phyloP scores from a whole-genome alignment of 192 early-diverging fungal species.

The Gamsiella multidivaricata region DNA sequence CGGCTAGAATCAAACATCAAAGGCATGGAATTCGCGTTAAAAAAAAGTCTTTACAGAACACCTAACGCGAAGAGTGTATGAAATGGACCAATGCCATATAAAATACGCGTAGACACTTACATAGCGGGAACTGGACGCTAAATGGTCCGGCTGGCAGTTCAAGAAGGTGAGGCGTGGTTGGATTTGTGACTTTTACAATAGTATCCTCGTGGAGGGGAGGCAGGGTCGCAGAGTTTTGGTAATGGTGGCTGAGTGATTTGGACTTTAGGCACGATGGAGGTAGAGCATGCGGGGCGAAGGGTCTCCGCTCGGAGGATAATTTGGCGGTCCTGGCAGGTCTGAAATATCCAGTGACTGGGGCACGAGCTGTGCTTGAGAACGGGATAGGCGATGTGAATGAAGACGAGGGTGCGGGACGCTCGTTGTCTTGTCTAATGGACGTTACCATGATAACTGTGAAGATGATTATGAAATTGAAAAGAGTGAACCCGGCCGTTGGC shows the following conservation, averaged over 20 bases:
- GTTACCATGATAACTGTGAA: too few relatives aligned
- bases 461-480: too few relatives aligned
- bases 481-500: too few relatives aligned
- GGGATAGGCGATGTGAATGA: not conserved
- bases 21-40: not conserved
- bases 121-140: conserved; percentile 12
- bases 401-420: conserved; percentile 1
- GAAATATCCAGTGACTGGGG: not conserved
- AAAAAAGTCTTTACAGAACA: not conserved
- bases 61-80: not conserved
- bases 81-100: not conserved
- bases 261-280: not conserved
- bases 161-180: not conserved
- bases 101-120: conserved; percentile 5
- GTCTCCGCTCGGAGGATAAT: not conserved
- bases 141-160: conserved; percentile 1
- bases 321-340: conserved; percentile 5
- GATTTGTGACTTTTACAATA: not conserved
- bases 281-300: not conserved
- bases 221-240: not conserved
- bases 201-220: not conserved
- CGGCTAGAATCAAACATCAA: not conserved
- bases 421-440: not conserved
- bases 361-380: too few relatives aligned
- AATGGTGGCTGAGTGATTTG: not conserved